These are phyloP conservation scores for Ceratocystis colombiana DNA, from an alignment of 2,329 filamentous ascomycete species.

Conservation along the genomic window DNA sequence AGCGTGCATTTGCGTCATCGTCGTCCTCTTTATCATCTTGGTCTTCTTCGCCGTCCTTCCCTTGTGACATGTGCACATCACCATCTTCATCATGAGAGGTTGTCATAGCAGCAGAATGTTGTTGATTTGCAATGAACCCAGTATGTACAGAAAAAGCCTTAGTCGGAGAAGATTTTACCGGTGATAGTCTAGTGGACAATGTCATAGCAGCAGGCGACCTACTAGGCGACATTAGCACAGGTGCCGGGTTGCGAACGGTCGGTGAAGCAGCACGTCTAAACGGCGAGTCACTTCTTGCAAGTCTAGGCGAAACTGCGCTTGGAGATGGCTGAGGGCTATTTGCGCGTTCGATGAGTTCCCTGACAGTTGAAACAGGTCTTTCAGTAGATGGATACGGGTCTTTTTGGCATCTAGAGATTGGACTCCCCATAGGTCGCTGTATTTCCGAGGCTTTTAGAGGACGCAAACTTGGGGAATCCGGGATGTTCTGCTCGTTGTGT, in stretches of 20 bases:
- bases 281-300: slow-evolving; percentile 8
- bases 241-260: background rate
- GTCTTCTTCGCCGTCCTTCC: slow-evolving; percentile 12
- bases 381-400: background rate
- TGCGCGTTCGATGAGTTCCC: background rate
- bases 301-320: slow-evolving; percentile 18
- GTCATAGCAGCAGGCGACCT: background rate
- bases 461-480: slow-evolving; percentile 17
- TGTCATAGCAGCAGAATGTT: slow-evolving; percentile 4
- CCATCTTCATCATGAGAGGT: slow-evolving; percentile 20
- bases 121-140: background rate
- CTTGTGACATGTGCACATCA: slow-evolving; percentile 25
- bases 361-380: background rate
- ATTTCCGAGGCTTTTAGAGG: slow-evolving; percentile 1
- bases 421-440: slow-evolving; percentile 1
- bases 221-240: background rate
- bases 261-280: slow-evolving; percentile 20
- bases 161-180: slow-evolving; percentile 9
- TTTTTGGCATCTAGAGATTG: background rate
- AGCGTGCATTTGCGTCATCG: slow-evolving; percentile 50
- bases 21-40: slow-evolving; percentile 30
- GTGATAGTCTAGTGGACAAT: slow-evolving; percentile 14
- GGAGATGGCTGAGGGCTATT: slow-evolving; percentile 13
- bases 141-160: slow-evolving; percentile 7
- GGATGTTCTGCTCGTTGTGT: background rate